These are phyloP conservation scores for Emericellopsis cladophorae DNA, from an alignment of 2,329 filamentous ascomycete species.

Conservation along the genomic window DNA sequence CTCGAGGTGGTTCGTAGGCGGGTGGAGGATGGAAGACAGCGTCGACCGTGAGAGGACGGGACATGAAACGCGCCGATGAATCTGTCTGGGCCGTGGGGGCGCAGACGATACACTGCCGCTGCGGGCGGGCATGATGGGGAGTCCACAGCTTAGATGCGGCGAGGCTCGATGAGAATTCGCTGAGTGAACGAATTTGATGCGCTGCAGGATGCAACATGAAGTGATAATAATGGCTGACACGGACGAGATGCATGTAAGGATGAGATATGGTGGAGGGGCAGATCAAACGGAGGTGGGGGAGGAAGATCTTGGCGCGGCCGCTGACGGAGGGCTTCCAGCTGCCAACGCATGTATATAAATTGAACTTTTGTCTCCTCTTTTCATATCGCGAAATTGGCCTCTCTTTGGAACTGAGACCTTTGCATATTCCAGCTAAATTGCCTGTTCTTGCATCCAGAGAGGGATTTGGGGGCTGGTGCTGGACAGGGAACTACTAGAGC, in stretches of 20 bases:
- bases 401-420: too few species aligned
- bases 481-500: too few species aligned
- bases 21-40: background rate
- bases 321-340: too few species aligned
- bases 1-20: background rate
- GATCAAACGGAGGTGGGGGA: background rate
- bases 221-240: background rate
- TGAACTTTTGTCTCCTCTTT: too few species aligned
- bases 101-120: background rate
- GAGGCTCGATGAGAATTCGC: background rate
- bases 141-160: background rate
- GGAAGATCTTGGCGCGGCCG: too few species aligned
- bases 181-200: too few species aligned
- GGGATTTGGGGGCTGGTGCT: too few species aligned
- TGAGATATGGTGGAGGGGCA: background rate
- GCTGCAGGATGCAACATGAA: too few species aligned
- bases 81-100: background rate
- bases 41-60: background rate
- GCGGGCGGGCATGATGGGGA: background rate
- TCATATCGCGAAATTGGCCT: too few species aligned
- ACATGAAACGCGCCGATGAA: background rate
- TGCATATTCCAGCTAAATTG: too few species aligned
- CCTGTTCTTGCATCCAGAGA: too few species aligned
- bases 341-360: too few species aligned
- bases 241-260: background rate